A percentile compares a stretch with the other conserved stretches of the same genome.
These are phyloP conservation scores for Wickerhamomyces bisporus DNA, from an alignment of 805 yeast genomes.

Conservation along the genomic window DNA sequence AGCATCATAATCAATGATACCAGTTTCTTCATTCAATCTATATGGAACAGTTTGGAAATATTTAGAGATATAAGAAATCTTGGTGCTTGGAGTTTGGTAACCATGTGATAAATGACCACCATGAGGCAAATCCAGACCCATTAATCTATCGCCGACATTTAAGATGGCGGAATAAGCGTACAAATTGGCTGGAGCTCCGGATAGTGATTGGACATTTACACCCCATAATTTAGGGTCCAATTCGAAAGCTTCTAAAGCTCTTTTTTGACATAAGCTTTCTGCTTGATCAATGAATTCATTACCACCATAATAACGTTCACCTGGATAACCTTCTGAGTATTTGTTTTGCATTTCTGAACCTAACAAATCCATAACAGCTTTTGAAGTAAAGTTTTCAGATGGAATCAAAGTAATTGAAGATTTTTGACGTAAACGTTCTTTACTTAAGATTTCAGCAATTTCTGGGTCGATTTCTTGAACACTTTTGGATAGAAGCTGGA, in stretches of 20 bases:
- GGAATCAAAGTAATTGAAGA: slow-evolving; percentile 93
- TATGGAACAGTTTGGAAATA: slow-evolving; percentile 98
- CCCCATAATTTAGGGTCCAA: slow-evolving; percentile 89
- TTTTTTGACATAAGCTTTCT: slow-evolving; percentile 86
- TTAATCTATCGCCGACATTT: slow-evolving; percentile 93
- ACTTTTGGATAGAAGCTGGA: not conserved
- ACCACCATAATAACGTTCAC: slow-evolving; percentile 98
- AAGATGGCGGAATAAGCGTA: slow-evolving; percentile 94
- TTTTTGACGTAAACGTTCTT: slow-evolving; percentile 87
- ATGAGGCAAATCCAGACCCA: slow-evolving; percentile 97
- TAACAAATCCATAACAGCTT: slow-evolving; percentile 91
- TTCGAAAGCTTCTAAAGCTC: slow-evolving; percentile 88
- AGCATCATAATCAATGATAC: slow-evolving; percentile 86
- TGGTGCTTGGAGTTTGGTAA: slow-evolving; percentile 84
- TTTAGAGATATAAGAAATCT: slow-evolving; percentile 87
- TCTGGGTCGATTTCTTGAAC: slow-evolving; percentile 66
- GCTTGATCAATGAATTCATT: slow-evolving; percentile 94
- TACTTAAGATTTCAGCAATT: slow-evolving; percentile 63
- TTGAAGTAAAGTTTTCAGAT: slow-evolving; percentile 94
- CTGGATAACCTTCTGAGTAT: slow-evolving; percentile 99
- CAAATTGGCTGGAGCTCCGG: slow-evolving; percentile 97
- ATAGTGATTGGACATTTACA: slow-evolving; percentile 92
- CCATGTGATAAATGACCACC: slow-evolving; percentile 99
- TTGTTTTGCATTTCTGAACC: slow-evolving; percentile 98
- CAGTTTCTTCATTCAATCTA: slow-evolving; percentile 80